Base-by-base conservation (phyloP, 2,329 filamentous ascomycete species). In the Calonectria pauciramosa region DNA sequence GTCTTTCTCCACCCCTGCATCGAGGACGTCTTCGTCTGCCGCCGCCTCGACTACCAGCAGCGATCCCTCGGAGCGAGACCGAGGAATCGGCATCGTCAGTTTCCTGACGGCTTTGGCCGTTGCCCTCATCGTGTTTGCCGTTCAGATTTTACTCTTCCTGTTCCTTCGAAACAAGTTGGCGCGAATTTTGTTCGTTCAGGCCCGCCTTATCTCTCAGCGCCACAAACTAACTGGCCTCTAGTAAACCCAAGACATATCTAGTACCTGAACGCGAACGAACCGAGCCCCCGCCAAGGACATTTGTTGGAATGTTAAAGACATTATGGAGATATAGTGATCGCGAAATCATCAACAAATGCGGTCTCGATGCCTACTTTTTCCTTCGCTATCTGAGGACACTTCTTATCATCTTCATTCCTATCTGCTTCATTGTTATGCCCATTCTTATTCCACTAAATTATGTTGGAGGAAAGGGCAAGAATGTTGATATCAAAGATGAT, bases 341-440 rank as follows among this genome's bases (percentile, higher is more conserved):
- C 16, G 95, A 98, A 79, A 92, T 99, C 79, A 98, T 99, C 80
- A 94, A 96, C 68, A 98, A 98, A 85, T 98, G 96, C 79, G 97
- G 97, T 23, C 91, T 99, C 13, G 97, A 99, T 83, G 96, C 96
- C 81, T 99, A 98, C 86, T 98, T 99, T 88, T 99, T 99, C 84
- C 89, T 99, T 1, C 94, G 97, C 76, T 99, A 98, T 82, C 90
- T 92, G 18, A 91, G 91, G 77, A 90, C 82, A 84, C 91, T 99
- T 7, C 90, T 99, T 54, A 93, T 98, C 82, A 98, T 99, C 76
- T 99, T 99, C 83, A 87, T 98, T 49, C 96, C 97, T 1, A 92
- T 98, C 71, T 92, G 94, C 16, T 79, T 91, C 32, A 82, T 98
- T 66, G 93, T 98, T 34, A 88, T 98, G 69, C 97, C 97, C 0